Evolutionary conservation across 2,329 filamentous ascomycete species (phyloP), one percentile per base, ranked within the genome.

Genomic region (Alternaria triticimaculans): DNA sequence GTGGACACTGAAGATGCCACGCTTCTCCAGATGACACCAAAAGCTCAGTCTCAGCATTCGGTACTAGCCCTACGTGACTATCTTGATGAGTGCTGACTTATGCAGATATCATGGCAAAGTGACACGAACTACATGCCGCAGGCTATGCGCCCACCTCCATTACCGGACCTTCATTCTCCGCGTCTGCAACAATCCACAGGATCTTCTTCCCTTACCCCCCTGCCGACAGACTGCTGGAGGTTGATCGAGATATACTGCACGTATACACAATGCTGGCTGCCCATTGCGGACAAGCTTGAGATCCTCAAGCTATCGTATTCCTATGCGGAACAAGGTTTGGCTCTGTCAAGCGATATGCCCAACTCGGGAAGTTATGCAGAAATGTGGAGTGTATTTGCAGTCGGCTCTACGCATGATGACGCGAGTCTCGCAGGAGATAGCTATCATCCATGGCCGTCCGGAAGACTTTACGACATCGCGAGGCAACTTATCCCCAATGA

Each of bases 211-310:
- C 57, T 62, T 9, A 67, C 59, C 71, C 78, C 25, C 84, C 86
- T 73, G 86, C 84, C 75, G 87, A 83, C 80, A 81, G 85, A 6
- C 82, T 93, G 11, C 79, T 93, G 46, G 89, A 92, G 62, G 28
- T 51, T 71, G 9, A 58, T 71, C 9, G 68, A 71, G 30, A 56
- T 51, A 20, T 93, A 93, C 74, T 90, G 92, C 62, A 87, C 90
- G 1, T 92, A 92, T 69, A 92, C 90, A 0, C 90, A 93, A 75
- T 88, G 87, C 60, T 94, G 92, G 91, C 84, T 94, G 12, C 92
- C 92, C 0, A 88, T 94, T 37, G 82, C 90, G 6, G 89, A 92
- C 66, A 90, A 89, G 64, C 86, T 90, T 46, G 84, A 86, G 37
- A 81, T 92, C 3, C 81, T 90, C 37, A 85, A 85, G 30, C 79